phyloP scores from a whole-genome alignment of 129 eudicot species.

The Tagetes patula region DNA sequence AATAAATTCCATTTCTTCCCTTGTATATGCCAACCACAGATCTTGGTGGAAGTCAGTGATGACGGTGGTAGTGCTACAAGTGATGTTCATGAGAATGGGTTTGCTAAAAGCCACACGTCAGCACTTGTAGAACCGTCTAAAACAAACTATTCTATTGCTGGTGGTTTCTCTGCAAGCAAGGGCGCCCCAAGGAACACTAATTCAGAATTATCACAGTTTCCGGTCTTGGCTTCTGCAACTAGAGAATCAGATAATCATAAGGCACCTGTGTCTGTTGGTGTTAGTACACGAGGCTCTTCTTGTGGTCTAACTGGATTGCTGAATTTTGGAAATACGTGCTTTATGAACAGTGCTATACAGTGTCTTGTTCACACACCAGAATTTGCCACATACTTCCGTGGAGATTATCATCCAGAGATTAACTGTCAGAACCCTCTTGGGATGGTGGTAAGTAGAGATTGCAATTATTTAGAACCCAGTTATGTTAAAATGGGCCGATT shows the following conservation, averaged over 20 bases:
- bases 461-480: neutral
- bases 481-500: neutral
- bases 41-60: slow-evolving; percentile 75
- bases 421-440: slow-evolving; percentile 96
- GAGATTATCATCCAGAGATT: slow-evolving; percentile 84
- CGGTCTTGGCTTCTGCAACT: slow-evolving; percentile 42
- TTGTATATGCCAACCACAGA: slow-evolving; percentile 50
- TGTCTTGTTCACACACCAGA: slow-evolving; percentile 98
- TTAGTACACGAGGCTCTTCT: slow-evolving; percentile 86
- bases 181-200: slow-evolving; percentile 49
- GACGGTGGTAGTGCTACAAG: slow-evolving; percentile 38
- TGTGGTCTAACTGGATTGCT: slow-evolving; percentile 87
- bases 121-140: slow-evolving; percentile 58
- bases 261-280: slow-evolving; percentile 59
- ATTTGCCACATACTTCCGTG: slow-evolving; percentile 83
- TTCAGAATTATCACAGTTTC: slow-evolving; percentile 55
- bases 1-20: slow-evolving; percentile 15
- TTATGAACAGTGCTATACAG: slow-evolving; percentile 97
- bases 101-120: slow-evolving; percentile 48
- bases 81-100: slow-evolving; percentile 60
- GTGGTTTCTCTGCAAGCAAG: slow-evolving; percentile 67
- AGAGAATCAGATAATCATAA: slow-evolving; percentile 51
- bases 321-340: slow-evolving; percentile 95
- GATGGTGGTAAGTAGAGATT: slow-evolving; percentile 78
- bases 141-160: slow-evolving; percentile 52